A percentile compares a stretch with the other conserved stretches of the same genome.
Evolutionary conservation across 768 basidiomycete species (phyloP).

Genomic region (Astraeus odoratus): DNA sequence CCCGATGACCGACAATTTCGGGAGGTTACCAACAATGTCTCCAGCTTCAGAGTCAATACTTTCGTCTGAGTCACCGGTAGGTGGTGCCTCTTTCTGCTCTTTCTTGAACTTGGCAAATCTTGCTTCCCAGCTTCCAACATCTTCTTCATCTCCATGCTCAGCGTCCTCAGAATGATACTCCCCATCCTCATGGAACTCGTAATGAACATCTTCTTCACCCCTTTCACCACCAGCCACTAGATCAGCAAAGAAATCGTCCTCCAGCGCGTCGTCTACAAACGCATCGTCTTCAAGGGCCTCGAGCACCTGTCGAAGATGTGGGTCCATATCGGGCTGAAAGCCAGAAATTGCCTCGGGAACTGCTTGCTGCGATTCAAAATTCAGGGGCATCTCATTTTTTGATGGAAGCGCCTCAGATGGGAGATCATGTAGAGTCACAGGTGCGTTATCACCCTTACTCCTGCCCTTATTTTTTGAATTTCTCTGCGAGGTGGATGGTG

Average conservation of each 20-base stretch:
- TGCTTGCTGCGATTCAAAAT: slow-evolving; percentile 69
- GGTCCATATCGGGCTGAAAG: slow-evolving; percentile 94
- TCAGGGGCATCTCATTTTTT: slow-evolving; percentile 61
- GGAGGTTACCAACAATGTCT: slow-evolving; percentile 77
- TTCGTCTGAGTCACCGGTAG: slow-evolving; percentile 40
- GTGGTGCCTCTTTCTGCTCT: slow-evolving; percentile 24
- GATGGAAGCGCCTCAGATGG: slow-evolving; percentile 73
- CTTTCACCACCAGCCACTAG: slow-evolving; percentile 69
- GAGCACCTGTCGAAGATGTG: slow-evolving; percentile 84
- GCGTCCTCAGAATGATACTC: slow-evolving; percentile 15
- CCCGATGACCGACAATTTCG: slow-evolving; percentile 71
- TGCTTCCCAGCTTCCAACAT: slow-evolving; percentile 63
- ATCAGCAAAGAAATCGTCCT: slow-evolving; percentile 72
- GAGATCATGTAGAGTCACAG: slow-evolving; percentile 46
- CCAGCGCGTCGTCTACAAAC: slow-evolving; percentile 73
- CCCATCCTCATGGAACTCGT: slow-evolving; percentile 55
- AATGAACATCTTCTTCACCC: slow-evolving; percentile 49
- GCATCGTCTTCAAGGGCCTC: slow-evolving; percentile 96
- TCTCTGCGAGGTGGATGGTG: slow-evolving; percentile 41
- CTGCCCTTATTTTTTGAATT: slow-evolving; percentile 31
- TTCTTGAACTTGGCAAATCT: slow-evolving; percentile 76
- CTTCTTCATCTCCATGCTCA: slow-evolving; percentile 26
- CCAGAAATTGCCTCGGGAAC: slow-evolving; percentile 81
- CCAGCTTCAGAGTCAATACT: slow-evolving; percentile 58
- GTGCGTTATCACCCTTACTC: slow-evolving; percentile 29